A percentile compares a stretch with the other conserved stretches of the same genome.
Conservation (phyloP, 202 grass and related monocot genomes). For the Zizania palustris region DNA sequence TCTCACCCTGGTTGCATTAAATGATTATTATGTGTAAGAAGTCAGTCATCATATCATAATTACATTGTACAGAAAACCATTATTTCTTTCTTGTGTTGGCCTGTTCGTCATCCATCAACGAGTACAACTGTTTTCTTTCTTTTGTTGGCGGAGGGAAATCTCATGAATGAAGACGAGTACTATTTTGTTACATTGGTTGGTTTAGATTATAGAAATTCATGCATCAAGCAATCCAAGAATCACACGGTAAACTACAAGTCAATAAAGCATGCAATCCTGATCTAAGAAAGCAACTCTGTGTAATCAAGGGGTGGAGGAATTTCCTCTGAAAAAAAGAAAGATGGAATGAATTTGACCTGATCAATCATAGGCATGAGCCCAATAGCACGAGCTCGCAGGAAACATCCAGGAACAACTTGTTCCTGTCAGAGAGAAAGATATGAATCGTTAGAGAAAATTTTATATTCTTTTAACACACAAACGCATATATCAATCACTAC, state of each 20-base stretch:
- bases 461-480: not conserved
- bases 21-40: conserved; percentile 36
- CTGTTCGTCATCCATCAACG: not conserved
- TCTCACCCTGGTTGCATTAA: conserved; percentile 74
- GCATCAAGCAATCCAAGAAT: conserved; percentile 27
- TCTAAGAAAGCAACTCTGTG: conserved; percentile 1
- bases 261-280: not conserved
- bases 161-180: not conserved
- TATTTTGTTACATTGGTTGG: not conserved
- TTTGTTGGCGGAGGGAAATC: not conserved
- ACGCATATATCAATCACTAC: conserved; percentile 26
- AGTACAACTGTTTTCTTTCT: not conserved
- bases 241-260: conserved; percentile 22
- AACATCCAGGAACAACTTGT: conserved; percentile 87
- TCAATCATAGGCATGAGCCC: conserved; percentile 99
- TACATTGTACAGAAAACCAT: not conserved
- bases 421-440: conserved; percentile 55
- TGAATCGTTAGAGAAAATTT: conserved; percentile 15
- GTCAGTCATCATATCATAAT: conserved; percentile 20
- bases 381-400: conserved; percentile 93
- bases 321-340: not conserved
- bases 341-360: conserved; percentile 55
- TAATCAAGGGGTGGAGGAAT: conserved; percentile 23
- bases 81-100: not conserved
- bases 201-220: not conserved